A percentile compares a stretch with the other conserved stretches of the same genome.
Evolutionary conservation across 169 alveolate genomes (phyloP).

Genomic region (Plasmodium cynomolgi): DNA sequence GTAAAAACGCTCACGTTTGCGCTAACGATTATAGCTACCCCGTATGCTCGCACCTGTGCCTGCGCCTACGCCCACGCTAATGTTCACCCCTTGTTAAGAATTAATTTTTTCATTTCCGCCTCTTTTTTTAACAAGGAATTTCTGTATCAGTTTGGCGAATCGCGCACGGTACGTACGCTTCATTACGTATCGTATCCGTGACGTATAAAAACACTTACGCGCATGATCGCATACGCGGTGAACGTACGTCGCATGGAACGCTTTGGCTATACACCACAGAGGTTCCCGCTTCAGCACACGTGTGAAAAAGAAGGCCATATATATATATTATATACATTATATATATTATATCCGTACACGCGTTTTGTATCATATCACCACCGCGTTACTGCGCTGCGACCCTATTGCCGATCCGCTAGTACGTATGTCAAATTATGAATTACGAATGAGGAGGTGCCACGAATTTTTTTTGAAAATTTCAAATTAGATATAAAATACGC

Average conservation of each 20-base stretch:
- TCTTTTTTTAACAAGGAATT: background rate
- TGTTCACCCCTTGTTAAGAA: background rate
- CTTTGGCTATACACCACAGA: background rate
- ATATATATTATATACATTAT: too few relatives aligned
- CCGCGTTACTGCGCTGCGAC: background rate
- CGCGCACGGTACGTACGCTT: background rate
- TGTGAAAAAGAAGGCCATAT: background rate
- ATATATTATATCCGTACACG: background rate
- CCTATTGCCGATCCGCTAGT: background rate
- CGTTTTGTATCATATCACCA: background rate
- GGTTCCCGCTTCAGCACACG: background rate
- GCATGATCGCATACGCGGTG: background rate
- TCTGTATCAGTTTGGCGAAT: background rate
- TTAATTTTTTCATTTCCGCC: background rate
- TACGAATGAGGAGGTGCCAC: background rate
- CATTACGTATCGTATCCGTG: background rate
- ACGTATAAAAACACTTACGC: background rate
- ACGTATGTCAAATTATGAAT: background rate
- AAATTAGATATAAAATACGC: background rate
- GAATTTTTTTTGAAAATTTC: background rate
- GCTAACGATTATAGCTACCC: background rate
- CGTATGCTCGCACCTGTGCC: background rate
- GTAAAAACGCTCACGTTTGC: background rate
- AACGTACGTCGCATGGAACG: background rate
- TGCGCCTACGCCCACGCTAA: background rate